A percentile compares a stretch with the other conserved stretches of the same genome.
These are phyloP conservation scores for Cytospora paraplurivora DNA, from an alignment of 2,329 filamentous ascomycete genomes.

Conservation along the genomic window DNA sequence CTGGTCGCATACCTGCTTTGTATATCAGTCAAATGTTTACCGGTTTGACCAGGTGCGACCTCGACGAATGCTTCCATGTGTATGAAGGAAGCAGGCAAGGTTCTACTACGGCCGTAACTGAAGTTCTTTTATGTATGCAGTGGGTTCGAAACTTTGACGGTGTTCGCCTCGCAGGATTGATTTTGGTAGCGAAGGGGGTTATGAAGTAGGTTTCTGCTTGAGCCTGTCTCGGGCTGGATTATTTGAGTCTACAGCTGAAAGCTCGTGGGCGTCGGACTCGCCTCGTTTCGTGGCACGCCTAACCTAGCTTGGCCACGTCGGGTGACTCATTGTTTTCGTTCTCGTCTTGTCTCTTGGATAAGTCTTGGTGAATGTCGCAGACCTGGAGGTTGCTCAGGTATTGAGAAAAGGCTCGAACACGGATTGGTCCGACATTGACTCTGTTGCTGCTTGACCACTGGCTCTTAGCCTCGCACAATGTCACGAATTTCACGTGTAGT, in stretches of 20 bases:
- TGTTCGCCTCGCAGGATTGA: constrained; percentile 20
- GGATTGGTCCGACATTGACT: constrained; percentile 4
- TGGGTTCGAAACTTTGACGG: constrained; percentile 1
- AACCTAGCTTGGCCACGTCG: constrained; percentile 5
- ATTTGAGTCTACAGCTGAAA: constrained; percentile 13
- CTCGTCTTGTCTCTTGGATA: constrained; percentile 6
- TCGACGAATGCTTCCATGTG: background rate
- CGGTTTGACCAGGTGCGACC: constrained; percentile 17
- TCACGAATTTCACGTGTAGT: constrained; percentile 17
- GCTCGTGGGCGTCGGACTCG: constrained; percentile 1
- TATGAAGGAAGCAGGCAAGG: constrained; percentile 1
- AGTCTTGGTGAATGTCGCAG: background rate
- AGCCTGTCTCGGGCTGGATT: constrained; percentile 26
- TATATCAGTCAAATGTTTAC: constrained; percentile 21
- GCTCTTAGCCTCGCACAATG: constrained; percentile 12
- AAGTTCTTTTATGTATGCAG: background rate
- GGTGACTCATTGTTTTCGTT: constrained; percentile 9
- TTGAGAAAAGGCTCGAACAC: constrained; percentile 15
- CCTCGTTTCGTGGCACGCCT: constrained; percentile 20
- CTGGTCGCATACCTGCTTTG: background rate
- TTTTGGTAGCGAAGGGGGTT: constrained; percentile 9
- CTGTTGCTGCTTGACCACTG: constrained; percentile 4
- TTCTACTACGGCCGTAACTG: constrained; percentile 25
- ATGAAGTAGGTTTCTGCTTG: constrained; percentile 26
- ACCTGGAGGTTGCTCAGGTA: constrained; percentile 5